phyloP scores from a whole-genome alignment of 2,329 filamentous ascomycete genomes.

The Hymenoscyphus occultus region DNA sequence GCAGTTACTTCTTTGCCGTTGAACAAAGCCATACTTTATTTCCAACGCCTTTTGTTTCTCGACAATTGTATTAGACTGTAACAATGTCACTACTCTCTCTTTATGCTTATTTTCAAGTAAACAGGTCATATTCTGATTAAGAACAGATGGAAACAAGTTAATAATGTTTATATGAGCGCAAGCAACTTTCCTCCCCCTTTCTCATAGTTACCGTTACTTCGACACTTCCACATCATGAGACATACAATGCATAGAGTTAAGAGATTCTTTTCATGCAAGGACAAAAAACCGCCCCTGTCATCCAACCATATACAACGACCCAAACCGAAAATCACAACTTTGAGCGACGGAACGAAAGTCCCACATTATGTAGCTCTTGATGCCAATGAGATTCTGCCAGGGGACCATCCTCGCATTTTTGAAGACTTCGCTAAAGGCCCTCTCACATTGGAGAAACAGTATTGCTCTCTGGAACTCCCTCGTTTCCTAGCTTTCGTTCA shows the following conservation, averaged over 20 bases:
- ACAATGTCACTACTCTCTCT: too few species aligned
- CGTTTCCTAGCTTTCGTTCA: not conserved
- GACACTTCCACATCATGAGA: not conserved
- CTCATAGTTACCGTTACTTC: not conserved
- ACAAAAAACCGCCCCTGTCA: not conserved
- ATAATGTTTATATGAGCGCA: not conserved
- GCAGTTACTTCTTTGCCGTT: not conserved
- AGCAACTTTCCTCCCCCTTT: too few species aligned
- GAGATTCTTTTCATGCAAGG: not conserved
- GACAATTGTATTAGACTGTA: too few species aligned
- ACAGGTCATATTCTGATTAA: too few species aligned
- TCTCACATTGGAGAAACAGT: not conserved
- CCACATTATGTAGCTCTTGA: not conserved
- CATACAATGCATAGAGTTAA: not conserved
- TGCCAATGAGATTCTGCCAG: not conserved
- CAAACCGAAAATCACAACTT: too few species aligned
- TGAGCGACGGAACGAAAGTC: not conserved
- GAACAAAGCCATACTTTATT: not conserved
- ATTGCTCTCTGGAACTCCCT: not conserved
- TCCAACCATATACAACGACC: too few species aligned
- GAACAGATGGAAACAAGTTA: not conserved
- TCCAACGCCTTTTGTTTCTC: not conserved
- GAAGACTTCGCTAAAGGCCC: not conserved
- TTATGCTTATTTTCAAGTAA: too few species aligned
- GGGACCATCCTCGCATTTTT: not conserved